A percentile compares a stretch with the other conserved stretches of the same genome.
These are phyloP conservation scores for Ogataea nakhonphanomensis DNA, from an alignment of 805 yeast species.

Conservation along the genomic window DNA sequence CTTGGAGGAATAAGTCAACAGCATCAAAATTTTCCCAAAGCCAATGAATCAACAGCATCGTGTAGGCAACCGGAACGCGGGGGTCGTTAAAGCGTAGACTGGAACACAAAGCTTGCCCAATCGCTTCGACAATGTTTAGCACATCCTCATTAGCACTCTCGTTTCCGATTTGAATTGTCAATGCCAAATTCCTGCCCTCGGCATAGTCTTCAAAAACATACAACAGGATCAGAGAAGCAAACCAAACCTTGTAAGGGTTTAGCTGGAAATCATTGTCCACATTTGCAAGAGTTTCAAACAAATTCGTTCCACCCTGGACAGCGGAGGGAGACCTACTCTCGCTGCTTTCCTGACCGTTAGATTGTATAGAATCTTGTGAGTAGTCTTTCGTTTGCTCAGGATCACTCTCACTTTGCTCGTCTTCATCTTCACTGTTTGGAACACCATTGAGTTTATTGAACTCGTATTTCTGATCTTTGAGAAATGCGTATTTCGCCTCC, in stretches of 20 bases:
- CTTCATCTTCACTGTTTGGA: conserved; percentile 16
- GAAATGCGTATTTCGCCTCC: conserved; percentile 57
- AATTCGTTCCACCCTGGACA: conserved; percentile 48
- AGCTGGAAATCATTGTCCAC: conserved; percentile 68
- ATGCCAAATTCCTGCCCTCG: conserved; percentile 46
- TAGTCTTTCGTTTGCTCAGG: background rate
- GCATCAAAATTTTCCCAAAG: conserved; percentile 73
- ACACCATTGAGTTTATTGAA: conserved; percentile 34
- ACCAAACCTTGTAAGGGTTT: conserved; percentile 88
- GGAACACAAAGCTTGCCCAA: conserved; percentile 69
- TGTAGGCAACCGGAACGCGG: conserved; percentile 72
- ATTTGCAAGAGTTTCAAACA: conserved; percentile 69
- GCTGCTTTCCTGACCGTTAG: background rate
- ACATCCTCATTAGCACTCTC: conserved; percentile 65
- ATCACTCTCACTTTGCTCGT: conserved; percentile 1
- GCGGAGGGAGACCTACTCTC: conserved; percentile 14
- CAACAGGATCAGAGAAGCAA: conserved; percentile 64
- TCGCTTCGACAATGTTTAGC: conserved; percentile 66
- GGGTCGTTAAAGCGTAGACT: conserved; percentile 62
- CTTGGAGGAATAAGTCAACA: conserved; percentile 70
- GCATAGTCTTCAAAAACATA: conserved; percentile 56
- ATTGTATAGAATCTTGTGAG: background rate
- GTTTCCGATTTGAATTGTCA: conserved; percentile 54
- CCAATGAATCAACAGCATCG: conserved; percentile 73
- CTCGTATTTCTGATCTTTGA: conserved; percentile 59